Evolutionary conservation across 768 basidiomycete genomes (phyloP), one percentile per base, ranked within the genome.

Genomic region (Trametes meyenii): DNA sequence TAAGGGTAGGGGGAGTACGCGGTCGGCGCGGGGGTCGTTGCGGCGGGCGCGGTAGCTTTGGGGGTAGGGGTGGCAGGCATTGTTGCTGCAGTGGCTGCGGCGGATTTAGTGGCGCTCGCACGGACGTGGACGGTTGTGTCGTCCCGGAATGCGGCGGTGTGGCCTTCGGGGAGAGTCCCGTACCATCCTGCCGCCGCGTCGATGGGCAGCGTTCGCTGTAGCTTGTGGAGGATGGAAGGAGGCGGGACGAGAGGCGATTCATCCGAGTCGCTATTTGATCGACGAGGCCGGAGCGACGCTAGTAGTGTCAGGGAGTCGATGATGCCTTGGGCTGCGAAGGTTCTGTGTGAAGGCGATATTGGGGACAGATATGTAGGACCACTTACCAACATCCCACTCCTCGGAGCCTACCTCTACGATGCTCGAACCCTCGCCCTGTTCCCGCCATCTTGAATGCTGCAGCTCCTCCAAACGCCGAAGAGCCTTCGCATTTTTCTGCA

Each of bases 351-450:
- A 21, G 17, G 43, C 17, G 11, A 36, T 13, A 26, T 14, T 23
- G 48, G 58, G 39, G 36, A 29, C 55, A 55, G 5, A 63, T 14
- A 33, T 13, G 36, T n/a, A 60, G 55, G 67, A 46, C 35, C 26
- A 73, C 87, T 65, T 69, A 92, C 92, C 92, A 62, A 83, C 84
- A 65, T 90, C 86, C 88, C 88, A 92, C 71, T 94, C 92, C 72
- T 92, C 91, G 12, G 89, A 88, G 36, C 81, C 88, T 69, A 85
- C 82, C 69, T 85, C 81, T 3, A 85, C 84, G 12, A 62, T 60
- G 55, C 77, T 78, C 36, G 71, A 71, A 10, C 77, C 81, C 40
- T 77, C 79, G 14, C 78, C 79, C 23, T 79, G 79, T 12, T 74
- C 73, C 16, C 77, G 77, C 33, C 89, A 70, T 12, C 92, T 83